Base-by-base conservation (phyloP, 352 stramenopile species). In the Bremia lactucae region DNA sequence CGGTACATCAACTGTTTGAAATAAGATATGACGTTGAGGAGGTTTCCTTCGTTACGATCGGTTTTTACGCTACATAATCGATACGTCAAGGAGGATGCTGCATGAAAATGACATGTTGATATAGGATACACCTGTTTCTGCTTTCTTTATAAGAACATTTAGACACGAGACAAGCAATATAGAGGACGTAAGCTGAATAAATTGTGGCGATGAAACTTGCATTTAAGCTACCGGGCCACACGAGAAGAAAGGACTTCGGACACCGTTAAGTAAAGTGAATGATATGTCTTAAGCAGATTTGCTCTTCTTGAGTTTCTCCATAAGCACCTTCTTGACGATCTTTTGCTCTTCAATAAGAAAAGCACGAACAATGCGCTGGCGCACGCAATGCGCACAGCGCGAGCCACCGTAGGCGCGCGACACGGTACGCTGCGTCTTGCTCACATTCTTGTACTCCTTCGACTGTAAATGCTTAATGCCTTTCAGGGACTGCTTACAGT, bases 321-420 rank as follows among this genome's bases (percentile, higher is more conserved):
- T 71, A 49, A 98, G 80, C 44, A 99, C 84, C 77, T 97, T 97
- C 94, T 99, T 99, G 34, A 98, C 95, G 59, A 97, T 97, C 92
- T 98, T 98, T 68, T 98, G 95, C 78, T 99, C 96, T 73, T 98
- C 95, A 72, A 99, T 96, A 42, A 99, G 71, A 72, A 99, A 99
- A 28, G 96, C 95, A 65, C 96, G 83, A 28, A 99, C 79, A 65
- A 99, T 98, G 49, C 90, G 77, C 61, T 96, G 60, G 52, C 87
- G 91, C 44, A 99, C 92, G 74, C 95, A 98, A 34, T 44, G 52
- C 44, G 79, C 89, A 74, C 93, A 98, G 52, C 70, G 72, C 31
- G 79, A 95, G 58, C 96, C 96, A 48, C 96, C 96, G 72, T 99
- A 99, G 23, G 93, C 91, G 61, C 96, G 89, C 14, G 82, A 84